Evolutionary conservation across 352 stramenopile genomes (phyloP).

Genomic region (Pythium dissotocum): DNA sequence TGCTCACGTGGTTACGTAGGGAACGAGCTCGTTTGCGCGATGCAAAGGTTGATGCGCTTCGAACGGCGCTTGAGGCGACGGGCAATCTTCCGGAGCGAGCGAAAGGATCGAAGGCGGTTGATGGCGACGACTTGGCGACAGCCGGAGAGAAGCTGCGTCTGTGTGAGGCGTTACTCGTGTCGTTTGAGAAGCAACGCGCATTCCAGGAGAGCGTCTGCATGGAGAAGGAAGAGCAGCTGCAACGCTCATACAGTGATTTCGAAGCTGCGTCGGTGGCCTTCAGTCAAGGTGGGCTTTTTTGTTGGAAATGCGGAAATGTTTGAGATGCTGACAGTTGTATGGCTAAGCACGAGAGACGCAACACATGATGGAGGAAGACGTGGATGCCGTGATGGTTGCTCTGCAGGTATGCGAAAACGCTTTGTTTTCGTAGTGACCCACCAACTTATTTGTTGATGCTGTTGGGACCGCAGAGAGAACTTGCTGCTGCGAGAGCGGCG

Average conservation of each 20-base stretch:
- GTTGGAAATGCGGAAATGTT: background rate
- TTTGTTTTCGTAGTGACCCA: background rate
- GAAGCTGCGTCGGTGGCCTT: background rate
- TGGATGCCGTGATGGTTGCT: background rate
- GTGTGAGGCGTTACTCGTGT: constrained; percentile 8
- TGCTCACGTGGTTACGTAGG: background rate
- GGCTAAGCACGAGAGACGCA: background rate
- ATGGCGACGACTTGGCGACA: background rate
- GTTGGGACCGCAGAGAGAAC: background rate
- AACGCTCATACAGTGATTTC: background rate
- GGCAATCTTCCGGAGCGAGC: background rate
- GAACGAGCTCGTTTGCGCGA: constrained; percentile 10
- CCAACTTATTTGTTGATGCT: background rate
- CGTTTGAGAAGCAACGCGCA: background rate
- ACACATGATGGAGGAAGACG: constrained; percentile 12
- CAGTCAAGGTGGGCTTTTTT: background rate
- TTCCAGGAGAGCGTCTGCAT: constrained; percentile 8
- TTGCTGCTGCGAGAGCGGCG: background rate
- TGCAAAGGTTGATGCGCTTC: constrained; percentile 2
- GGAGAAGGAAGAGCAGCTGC: constrained; percentile 9
- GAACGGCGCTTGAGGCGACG: background rate
- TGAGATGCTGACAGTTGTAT: background rate
- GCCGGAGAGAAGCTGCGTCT: constrained; percentile 2
- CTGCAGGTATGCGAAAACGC: background rate
- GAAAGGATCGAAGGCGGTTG: background rate